Evolutionary conservation across 371 early-diverging fungal genomes (phyloP).

Genomic region (Haplosporangium sp.): DNA sequence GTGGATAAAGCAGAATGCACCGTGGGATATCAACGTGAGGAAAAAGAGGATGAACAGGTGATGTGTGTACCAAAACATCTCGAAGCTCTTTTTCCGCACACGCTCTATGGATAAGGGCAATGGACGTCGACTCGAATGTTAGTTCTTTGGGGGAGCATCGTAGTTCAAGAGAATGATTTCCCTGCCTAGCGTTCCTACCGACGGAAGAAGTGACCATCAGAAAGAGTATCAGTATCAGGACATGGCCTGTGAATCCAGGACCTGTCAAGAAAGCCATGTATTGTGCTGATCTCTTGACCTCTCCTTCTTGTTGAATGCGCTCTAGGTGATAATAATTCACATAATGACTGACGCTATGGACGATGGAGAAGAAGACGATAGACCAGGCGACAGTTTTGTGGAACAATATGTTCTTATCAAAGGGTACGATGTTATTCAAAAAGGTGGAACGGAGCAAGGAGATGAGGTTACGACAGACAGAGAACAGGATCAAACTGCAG

Average conservation of each 20-base stretch:
- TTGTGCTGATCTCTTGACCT: slow-evolving; percentile 16
- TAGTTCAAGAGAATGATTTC: neutral
- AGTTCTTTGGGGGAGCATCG: neutral
- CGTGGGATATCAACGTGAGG: slow-evolving; percentile 79
- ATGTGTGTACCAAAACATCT: slow-evolving; percentile 88
- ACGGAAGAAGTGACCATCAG: slow-evolving; percentile 81
- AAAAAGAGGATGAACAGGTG: slow-evolving; percentile 88
- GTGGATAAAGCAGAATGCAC: slow-evolving; percentile 86
- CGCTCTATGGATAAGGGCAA: slow-evolving; percentile 36
- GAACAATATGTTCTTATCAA: slow-evolving; percentile 83
- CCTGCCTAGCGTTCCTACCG: slow-evolving; percentile 4
- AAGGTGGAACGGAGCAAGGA: slow-evolving; percentile 76
- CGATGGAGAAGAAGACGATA: slow-evolving; percentile 75
- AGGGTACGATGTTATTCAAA: slow-evolving; percentile 77
- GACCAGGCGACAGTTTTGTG: slow-evolving; percentile 83
- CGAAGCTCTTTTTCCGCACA: slow-evolving; percentile 75
- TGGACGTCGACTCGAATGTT: too few relatives aligned
- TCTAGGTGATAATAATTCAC: slow-evolving; percentile 72
- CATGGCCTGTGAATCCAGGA: slow-evolving; percentile 85
- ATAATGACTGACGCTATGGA: slow-evolving; percentile 80
- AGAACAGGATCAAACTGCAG: slow-evolving; percentile 79
- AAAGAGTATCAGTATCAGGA: slow-evolving; percentile 73
- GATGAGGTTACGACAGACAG: slow-evolving; percentile 84
- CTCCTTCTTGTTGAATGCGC: neutral
- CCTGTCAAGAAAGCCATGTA: slow-evolving; percentile 65